Evolutionary conservation across 345 rosid species (phyloP).

Genomic region (Balakata baccata): DNA sequence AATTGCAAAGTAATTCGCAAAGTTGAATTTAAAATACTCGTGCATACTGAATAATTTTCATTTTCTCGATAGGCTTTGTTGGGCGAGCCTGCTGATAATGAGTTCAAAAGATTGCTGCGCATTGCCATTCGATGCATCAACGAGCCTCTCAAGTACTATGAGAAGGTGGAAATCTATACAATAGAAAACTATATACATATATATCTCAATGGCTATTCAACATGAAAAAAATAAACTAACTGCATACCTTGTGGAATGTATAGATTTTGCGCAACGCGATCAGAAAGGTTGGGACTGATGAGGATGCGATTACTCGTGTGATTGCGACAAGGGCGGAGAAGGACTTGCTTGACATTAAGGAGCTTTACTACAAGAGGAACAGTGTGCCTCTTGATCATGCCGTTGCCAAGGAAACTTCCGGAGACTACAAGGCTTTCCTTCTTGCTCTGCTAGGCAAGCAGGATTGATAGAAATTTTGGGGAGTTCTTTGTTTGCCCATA

Average conservation of each 20-base stretch:
- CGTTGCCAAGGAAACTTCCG: conserved; percentile 54
- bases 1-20: too few relatives aligned
- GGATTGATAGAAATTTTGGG: conserved; percentile 4
- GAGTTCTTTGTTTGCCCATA: not conserved
- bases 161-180: conserved; percentile 13
- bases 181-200: too few relatives aligned
- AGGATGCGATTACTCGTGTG: conserved; percentile 49
- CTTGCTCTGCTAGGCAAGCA: conserved; percentile 52
- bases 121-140: conserved; percentile 23
- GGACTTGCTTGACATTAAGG: conserved; percentile 54
- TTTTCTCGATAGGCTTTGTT: conserved; percentile 6
- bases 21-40: too few relatives aligned
- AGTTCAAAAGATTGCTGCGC: conserved; percentile 20
- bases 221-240: not conserved
- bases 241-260: not conserved
- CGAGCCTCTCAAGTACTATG: conserved; percentile 25
- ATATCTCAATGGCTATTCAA: not conserved
- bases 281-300: conserved; percentile 38
- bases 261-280: conserved; percentile 46
- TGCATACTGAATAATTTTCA: not conserved
- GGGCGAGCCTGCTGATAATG: conserved; percentile 17
- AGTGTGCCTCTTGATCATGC: conserved; percentile 46
- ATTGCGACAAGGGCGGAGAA: conserved; percentile 56
- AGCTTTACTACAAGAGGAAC: conserved; percentile 53
- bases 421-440: conserved; percentile 54